A percentile compares a stretch with the other conserved stretches of the same genome.
phyloP scores from a whole-genome alignment of 331 rosid species.

The Rhamnella rubrinervis region DNA sequence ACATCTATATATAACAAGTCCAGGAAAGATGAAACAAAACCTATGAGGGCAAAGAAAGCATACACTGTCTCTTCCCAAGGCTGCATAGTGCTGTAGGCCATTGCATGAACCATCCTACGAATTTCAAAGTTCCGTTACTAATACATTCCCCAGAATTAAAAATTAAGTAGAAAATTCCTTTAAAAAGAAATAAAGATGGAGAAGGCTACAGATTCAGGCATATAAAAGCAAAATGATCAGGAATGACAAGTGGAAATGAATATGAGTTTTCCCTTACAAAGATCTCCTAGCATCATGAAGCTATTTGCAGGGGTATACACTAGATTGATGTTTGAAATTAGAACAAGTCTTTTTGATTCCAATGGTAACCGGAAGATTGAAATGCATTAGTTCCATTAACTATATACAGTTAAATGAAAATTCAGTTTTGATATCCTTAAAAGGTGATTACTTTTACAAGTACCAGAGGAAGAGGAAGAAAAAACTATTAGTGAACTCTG shows the following conservation, averaged over 20 bases:
- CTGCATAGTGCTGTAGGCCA: conserved; percentile 92
- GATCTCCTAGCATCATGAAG: too few relatives aligned
- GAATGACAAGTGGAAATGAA: background rate
- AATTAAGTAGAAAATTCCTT: background rate
- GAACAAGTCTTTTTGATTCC: too few relatives aligned
- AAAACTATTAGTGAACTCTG: too few relatives aligned
- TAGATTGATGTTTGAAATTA: too few relatives aligned
- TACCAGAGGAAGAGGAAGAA: too few relatives aligned
- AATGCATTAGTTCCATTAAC: too few relatives aligned
- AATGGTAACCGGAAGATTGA: too few relatives aligned
- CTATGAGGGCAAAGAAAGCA: conserved; percentile 31
- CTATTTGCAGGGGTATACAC: too few relatives aligned
- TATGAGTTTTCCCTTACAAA: background rate
- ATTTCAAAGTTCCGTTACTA: conserved; percentile 17
- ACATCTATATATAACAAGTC: background rate
- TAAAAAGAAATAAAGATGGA: background rate
- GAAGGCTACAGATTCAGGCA: background rate
- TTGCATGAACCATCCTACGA: conserved; percentile 92
- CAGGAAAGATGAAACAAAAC: conserved; percentile 1
- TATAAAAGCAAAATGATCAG: background rate
- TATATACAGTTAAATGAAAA: too few relatives aligned
- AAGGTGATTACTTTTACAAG: too few relatives aligned
- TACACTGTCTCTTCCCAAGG: conserved; percentile 80
- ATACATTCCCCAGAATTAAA: background rate
- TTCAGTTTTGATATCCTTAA: too few relatives aligned